These are phyloP conservation scores for Serendipita vermifera DNA, from an alignment of 768 basidiomycete genomes.

Conservation along the genomic window DNA sequence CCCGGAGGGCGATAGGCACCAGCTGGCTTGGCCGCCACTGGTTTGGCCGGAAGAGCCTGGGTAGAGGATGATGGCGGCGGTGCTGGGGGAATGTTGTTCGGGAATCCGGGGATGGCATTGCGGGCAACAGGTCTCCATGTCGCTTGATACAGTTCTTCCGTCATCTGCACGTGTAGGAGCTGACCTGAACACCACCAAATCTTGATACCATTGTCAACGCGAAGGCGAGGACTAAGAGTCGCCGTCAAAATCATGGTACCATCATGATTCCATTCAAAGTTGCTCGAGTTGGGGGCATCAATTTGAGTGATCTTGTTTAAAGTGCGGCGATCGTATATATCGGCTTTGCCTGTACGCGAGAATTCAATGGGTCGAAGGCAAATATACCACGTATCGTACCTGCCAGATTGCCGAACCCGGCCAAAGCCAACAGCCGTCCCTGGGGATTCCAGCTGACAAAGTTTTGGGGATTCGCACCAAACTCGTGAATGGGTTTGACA, in stretches of 20 bases:
- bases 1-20: constrained; percentile 93
- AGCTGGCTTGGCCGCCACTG: constrained; percentile 48
- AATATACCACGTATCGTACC: neutral
- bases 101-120: constrained; percentile 56
- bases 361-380: neutral
- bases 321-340: constrained; percentile 80
- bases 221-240: constrained; percentile 84
- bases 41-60: constrained; percentile 40
- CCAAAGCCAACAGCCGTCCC: constrained; percentile 71
- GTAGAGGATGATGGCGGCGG: constrained; percentile 47
- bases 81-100: constrained; percentile 47
- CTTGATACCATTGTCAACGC: constrained; percentile 96
- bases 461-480: constrained; percentile 81
- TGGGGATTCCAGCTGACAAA: constrained; percentile 93
- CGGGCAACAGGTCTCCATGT: constrained; percentile 67
- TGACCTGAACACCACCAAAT: constrained; percentile 87
- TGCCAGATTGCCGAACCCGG: constrained; percentile 93
- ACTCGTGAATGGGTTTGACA: constrained; percentile 77
- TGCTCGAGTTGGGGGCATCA: constrained; percentile 85
- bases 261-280: constrained; percentile 92
- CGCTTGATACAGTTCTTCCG: constrained; percentile 84
- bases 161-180: constrained; percentile 67
- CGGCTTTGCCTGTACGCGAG: constrained; percentile 52
- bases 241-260: constrained; percentile 89
- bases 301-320: constrained; percentile 65